Percentiles rank a stretch among this genome's conserved stretches.
These are phyloP conservation scores for Fusarium ambrosium DNA, from an alignment of 2,329 filamentous ascomycete genomes.

Conservation along the genomic window DNA sequence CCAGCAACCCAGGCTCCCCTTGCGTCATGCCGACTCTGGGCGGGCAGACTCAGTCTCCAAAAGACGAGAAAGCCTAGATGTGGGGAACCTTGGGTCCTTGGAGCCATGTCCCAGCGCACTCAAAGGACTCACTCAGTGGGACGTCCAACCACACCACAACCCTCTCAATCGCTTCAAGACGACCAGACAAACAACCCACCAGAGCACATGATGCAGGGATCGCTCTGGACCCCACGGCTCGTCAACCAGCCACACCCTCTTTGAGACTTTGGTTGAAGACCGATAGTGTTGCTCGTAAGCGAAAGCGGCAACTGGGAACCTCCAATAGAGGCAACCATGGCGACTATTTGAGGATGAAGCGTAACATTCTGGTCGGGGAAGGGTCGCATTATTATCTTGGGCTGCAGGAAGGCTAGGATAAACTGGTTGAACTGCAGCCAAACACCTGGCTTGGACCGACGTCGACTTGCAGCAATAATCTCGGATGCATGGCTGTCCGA, in stretches of 20 bases:
- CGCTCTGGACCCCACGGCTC: slow-evolving; percentile 32
- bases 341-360: slow-evolving; percentile 13
- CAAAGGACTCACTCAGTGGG: slow-evolving; percentile 5
- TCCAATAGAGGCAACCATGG: slow-evolving; percentile 36
- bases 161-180: background rate
- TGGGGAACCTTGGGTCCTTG: slow-evolving; percentile 37
- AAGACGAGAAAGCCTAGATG: slow-evolving; percentile 45
- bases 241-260: slow-evolving; percentile 30
- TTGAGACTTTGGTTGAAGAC: slow-evolving; percentile 32
- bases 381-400: slow-evolving; percentile 28
- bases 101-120: slow-evolving; percentile 16
- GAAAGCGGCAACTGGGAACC: slow-evolving; percentile 35
- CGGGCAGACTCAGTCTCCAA: slow-evolving; percentile 41
- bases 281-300: slow-evolving; percentile 24
- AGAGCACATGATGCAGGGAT: slow-evolving; percentile 33
- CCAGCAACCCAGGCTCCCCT: slow-evolving; percentile 35
- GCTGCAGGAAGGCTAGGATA: slow-evolving; percentile 32
- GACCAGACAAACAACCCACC: slow-evolving; percentile 7
- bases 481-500: slow-evolving; percentile 46
- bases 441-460: slow-evolving; percentile 27
- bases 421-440: slow-evolving; percentile 30
- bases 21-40: slow-evolving; percentile 43
- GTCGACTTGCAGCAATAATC: slow-evolving; percentile 48
- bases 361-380: slow-evolving; percentile 22
- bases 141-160: slow-evolving; percentile 1